These are phyloP conservation scores for Ustilago tritici DNA, from an alignment of 1,284 basidiomycete species.

Conservation along the genomic window DNA sequence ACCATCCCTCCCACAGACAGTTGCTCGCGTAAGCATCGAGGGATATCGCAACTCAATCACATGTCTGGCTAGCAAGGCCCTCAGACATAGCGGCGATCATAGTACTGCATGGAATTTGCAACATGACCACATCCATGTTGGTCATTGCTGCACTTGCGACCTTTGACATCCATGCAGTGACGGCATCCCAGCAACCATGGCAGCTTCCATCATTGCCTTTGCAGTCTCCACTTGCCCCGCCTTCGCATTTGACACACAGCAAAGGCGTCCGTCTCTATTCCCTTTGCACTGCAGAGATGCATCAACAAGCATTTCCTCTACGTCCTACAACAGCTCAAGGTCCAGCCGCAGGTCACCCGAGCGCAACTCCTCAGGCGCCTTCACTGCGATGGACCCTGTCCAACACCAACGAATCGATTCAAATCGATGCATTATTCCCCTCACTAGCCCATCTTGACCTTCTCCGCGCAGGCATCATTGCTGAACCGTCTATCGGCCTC, in stretches of 20 bases:
- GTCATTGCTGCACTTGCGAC: slow-evolving; percentile 5
- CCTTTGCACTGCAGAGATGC: slow-evolving; percentile 15
- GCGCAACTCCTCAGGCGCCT: background rate
- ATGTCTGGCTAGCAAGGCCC: no score
- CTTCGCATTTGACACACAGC: background rate
- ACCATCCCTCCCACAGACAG: background rate
- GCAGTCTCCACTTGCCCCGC: background rate
- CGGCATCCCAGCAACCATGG: slow-evolving; percentile 17
- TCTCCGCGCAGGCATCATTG: slow-evolving; percentile 73
- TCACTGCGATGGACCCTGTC: slow-evolving; percentile 72
- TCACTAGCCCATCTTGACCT: slow-evolving; percentile 76
- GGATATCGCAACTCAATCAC: no score
- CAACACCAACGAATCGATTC: slow-evolving; percentile 74
- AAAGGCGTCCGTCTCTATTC: slow-evolving; percentile 12
- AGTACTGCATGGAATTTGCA: background rate
- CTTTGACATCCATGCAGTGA: background rate
- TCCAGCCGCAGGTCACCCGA: background rate
- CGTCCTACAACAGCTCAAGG: background rate
- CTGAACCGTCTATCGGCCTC: slow-evolving; percentile 74
- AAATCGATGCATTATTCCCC: slow-evolving; percentile 74
- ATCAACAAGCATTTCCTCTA: slow-evolving; percentile 31
- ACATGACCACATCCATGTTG: slow-evolving; percentile 14
- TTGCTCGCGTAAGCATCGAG: background rate
- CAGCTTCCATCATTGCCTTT: slow-evolving; percentile 5
- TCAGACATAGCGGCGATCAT: background rate